Evolutionary conservation across 306 rosid genomes (phyloP).

Genomic region (Prunus mira): DNA sequence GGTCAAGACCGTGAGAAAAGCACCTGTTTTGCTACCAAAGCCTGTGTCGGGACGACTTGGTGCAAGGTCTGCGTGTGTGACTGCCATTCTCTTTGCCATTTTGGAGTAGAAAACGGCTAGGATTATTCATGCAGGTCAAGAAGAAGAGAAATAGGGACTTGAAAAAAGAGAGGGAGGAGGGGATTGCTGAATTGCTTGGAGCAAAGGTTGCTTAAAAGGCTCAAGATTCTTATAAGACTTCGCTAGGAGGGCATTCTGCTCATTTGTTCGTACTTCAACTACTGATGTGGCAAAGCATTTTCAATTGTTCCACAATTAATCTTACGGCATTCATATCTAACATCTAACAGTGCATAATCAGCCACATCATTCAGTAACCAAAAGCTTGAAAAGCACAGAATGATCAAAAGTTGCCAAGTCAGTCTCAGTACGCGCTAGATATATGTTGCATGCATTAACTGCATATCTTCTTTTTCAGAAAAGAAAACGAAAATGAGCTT

Average conservation of each 20-base stretch:
- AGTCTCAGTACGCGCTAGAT: background rate
- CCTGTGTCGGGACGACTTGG: slow-evolving; percentile 52
- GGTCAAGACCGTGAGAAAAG: slow-evolving; percentile 51
- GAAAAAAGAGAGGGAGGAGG: slow-evolving; percentile 8
- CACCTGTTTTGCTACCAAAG: slow-evolving; percentile 72
- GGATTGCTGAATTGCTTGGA: slow-evolving; percentile 70
- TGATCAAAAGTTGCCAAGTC: background rate
- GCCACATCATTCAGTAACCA: background rate
- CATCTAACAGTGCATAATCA: background rate
- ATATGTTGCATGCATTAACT: background rate
- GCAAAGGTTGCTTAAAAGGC: slow-evolving; percentile 81
- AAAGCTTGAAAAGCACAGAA: background rate
- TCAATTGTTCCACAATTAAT: background rate
- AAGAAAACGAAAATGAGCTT: background rate
- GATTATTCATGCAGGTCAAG: slow-evolving; percentile 8
- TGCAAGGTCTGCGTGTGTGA: slow-evolving; percentile 87
- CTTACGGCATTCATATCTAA: background rate
- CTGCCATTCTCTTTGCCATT: slow-evolving; percentile 56
- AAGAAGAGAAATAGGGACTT: background rate
- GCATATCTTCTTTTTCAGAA: background rate
- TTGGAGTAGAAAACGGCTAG: slow-evolving; percentile 11
- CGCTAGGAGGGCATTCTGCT: slow-evolving; percentile 19
- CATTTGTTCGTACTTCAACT: slow-evolving; percentile 7
- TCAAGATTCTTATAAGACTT: slow-evolving; percentile 57
- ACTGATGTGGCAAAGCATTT: background rate